Evolutionary conservation across 2,329 filamentous ascomycete species (phyloP).

Genomic region (Fusarium bactridioides): DNA sequence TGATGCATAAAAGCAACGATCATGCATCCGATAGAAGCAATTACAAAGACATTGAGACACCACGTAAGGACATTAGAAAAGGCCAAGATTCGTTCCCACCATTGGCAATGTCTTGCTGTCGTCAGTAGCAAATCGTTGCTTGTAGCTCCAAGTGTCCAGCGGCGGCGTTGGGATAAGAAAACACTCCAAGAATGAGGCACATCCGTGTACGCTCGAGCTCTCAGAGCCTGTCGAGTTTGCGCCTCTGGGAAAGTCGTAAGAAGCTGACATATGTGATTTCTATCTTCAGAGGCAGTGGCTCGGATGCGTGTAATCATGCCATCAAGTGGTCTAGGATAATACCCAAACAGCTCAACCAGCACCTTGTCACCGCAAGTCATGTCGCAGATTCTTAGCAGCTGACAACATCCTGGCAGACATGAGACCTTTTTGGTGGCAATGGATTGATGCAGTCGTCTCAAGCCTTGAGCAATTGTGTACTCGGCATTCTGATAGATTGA

Average conservation of each 20-base stretch:
- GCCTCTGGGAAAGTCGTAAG: conserved; percentile 45
- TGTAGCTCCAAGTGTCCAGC: conserved; percentile 41
- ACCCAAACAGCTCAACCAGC: conserved; percentile 35
- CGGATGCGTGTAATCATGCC: conserved; percentile 38
- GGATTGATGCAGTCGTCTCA: conserved; percentile 37
- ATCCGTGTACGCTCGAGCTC: conserved; percentile 51
- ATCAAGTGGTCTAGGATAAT: conserved; percentile 32
- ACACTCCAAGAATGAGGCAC: conserved; percentile 51
- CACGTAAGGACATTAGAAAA: conserved; percentile 39
- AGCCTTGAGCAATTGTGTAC: conserved; percentile 39
- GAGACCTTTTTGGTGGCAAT: conserved; percentile 40
- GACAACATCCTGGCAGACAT: conserved; percentile 36
- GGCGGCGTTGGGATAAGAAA: conserved; percentile 46
- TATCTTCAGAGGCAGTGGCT: conserved; percentile 38
- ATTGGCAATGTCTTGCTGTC: conserved; percentile 31
- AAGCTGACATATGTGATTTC: conserved; percentile 38
- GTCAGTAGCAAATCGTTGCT: conserved; percentile 37
- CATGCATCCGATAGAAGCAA: conserved; percentile 40
- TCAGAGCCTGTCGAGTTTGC: conserved; percentile 50
- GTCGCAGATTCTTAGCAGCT: conserved; percentile 35
- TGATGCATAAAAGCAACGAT: conserved; percentile 41
- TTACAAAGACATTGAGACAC: conserved; percentile 39
- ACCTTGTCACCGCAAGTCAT: conserved; percentile 36
- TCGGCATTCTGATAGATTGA: conserved; percentile 39
- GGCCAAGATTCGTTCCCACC: conserved; percentile 37